phyloP scores from a whole-genome alignment of 1,284 basidiomycete genomes.

The Tremellales sp. region DNA sequence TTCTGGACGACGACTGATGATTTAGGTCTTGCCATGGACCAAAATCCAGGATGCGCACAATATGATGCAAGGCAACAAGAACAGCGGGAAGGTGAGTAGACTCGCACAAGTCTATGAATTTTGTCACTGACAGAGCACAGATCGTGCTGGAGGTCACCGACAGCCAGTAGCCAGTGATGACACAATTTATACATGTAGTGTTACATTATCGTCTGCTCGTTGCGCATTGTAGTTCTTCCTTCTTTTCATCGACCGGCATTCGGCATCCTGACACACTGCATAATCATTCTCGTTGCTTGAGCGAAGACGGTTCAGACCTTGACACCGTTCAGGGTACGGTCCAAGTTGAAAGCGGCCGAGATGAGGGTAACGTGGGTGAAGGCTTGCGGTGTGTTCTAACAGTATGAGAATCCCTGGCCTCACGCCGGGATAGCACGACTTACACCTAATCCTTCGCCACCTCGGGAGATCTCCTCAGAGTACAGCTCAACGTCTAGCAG shows the following conservation, averaged over 20 bases:
- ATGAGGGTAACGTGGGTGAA: conserved; percentile 48
- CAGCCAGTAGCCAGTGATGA: too few relatives aligned
- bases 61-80: conserved; percentile 83
- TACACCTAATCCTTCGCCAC: conserved; percentile 47
- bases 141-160: conserved; percentile 7
- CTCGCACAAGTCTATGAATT: neutral
- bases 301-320: too few relatives aligned
- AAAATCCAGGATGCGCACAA: conserved; percentile 77
- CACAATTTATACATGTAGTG: too few relatives aligned
- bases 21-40: conserved; percentile 73
- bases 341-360: conserved; percentile 49
- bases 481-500: conserved; percentile 53
- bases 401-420: conserved; percentile 2
- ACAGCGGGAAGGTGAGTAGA: conserved; percentile 53
- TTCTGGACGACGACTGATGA: neutral
- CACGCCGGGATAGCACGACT: conserved; percentile 8
- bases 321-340: conserved; percentile 31
- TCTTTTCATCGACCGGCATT: too few relatives aligned
- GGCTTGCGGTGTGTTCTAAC: conserved; percentile 45
- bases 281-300: too few relatives aligned
- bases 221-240: too few relatives aligned
- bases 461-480: conserved; percentile 58
- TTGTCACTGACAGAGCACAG: conserved; percentile 8
- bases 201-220: too few relatives aligned
- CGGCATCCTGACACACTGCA: conserved; percentile 41